A percentile compares a stretch with the other conserved stretches of the same genome.
These are phyloP conservation scores for Trichosporon inkin DNA, from an alignment of 1,284 basidiomycete genomes.

Conservation along the genomic window DNA sequence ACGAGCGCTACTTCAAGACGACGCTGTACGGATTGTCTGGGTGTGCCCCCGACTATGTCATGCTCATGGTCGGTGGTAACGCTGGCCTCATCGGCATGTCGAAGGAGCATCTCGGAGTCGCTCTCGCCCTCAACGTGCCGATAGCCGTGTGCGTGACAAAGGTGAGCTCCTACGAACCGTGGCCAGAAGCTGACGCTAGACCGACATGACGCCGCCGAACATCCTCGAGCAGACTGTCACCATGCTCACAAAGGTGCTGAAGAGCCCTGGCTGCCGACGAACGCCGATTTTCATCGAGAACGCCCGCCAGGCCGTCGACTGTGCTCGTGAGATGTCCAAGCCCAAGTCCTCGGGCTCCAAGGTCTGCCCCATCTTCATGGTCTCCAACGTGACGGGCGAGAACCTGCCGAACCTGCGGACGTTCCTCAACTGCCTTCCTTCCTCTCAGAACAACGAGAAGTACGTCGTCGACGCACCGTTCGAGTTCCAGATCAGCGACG, in stretches of 20 bases:
- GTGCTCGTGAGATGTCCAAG: conserved; percentile 58
- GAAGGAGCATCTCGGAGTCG: conserved; percentile 92
- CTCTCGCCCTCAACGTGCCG: conserved; percentile 87
- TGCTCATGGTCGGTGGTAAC: conserved; percentile 94
- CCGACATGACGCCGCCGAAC: conserved; percentile 95
- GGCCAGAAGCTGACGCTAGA: conserved; percentile 53
- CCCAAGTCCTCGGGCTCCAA: conserved; percentile 61
- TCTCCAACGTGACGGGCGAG: conserved; percentile 92
- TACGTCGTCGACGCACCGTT: conserved; percentile 80
- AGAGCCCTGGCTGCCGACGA: conserved; percentile 84
- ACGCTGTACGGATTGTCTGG: conserved; percentile 93
- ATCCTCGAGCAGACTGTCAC: conserved; percentile 84
- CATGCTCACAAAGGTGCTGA: conserved; percentile 88
- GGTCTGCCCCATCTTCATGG: conserved; percentile 88
- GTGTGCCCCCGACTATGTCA: conserved; percentile 88
- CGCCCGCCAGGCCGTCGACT: conserved; percentile 67
- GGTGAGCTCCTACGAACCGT: conserved; percentile 53
- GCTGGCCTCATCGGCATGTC: conserved; percentile 95
- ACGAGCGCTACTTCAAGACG: conserved; percentile 75
- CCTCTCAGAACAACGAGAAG: conserved; percentile 72
- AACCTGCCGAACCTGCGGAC: conserved; percentile 71
- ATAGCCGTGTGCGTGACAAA: conserved; percentile 94
- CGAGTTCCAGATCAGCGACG: conserved; percentile 60
- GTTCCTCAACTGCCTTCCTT: conserved; percentile 79
- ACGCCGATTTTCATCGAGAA: conserved; percentile 53